Evolutionary conservation across 768 basidiomycete genomes (phyloP), one percentile per base, ranked within the genome.

Genomic region (Lactarius evosmus): DNA sequence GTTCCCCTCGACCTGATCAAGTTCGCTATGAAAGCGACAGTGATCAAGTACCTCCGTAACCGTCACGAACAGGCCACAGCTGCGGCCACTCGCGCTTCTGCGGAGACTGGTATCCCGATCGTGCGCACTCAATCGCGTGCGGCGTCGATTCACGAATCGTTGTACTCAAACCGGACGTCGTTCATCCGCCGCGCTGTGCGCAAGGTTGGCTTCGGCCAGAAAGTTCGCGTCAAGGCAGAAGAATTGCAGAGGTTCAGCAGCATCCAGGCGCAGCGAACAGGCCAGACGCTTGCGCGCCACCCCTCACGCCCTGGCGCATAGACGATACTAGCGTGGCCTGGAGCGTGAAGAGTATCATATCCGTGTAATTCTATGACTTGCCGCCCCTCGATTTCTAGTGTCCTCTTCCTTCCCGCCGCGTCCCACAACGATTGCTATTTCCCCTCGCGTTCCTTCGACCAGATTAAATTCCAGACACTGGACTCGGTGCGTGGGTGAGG

Each of bases 1-100:
- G 74, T 91, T 68, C 96, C 96, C 57, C 86, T 98, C 56, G 96
- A 98, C 77, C 84, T 85, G 77, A 90, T 97, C 84, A 97, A 96
- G 81, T 96, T 97, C 75, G 90, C 82, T 36, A 95, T 98, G 91
- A 95, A 96, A 80, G 90, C 88, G 9, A 95, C 93, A 7, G 77
- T 94, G 73, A 95, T 98, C 83, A 89, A 88, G 77, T 79, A 66
- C 68, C 85, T 95, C 72, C 95, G 93, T 67, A 78, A 83, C 62
- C 86, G 91, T 62, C 83, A 81, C 52, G 70, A 75, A 30, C 73
- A 75, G 69, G 77, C 79, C 54, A 52, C 30, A 8, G 68, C 75
- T 41, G 70, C 71, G 29, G 71, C 77, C 29, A 73, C 77, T 32
- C 66, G 60, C 52, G 70, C 69, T 8, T 72, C 74, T 7, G 72